Percentiles rank a stretch among this genome's conserved stretches.
Evolutionary conservation across 306 rosid genomes (phyloP).

Genomic region (Parietaria judaica): DNA sequence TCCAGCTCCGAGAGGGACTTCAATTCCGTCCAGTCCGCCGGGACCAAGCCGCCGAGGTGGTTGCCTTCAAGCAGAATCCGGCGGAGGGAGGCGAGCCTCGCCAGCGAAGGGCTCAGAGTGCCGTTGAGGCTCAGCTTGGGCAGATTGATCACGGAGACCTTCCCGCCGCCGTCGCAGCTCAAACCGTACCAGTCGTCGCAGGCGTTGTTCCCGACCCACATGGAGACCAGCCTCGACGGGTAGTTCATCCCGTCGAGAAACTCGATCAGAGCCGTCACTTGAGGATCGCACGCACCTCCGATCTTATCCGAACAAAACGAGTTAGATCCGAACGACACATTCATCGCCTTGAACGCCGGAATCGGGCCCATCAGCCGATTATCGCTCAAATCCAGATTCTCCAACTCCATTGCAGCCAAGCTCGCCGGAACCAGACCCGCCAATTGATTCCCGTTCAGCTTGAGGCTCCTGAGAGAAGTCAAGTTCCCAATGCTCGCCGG

Average conservation of each 20-base stretch:
- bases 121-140: conserved; percentile 57
- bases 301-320: conserved; percentile 44
- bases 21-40: conserved; percentile 65
- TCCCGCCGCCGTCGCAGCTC: conserved; percentile 33
- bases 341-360: conserved; percentile 52
- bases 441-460: conserved; percentile 65
- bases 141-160: conserved; percentile 58
- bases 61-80: conserved; percentile 53
- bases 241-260: conserved; percentile 59
- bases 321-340: conserved; percentile 22
- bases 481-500: conserved; percentile 62
- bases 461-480: conserved; percentile 52
- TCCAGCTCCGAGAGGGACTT: conserved; percentile 50
- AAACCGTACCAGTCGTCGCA: conserved; percentile 74
- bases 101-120: conserved; percentile 71
- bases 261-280: conserved; percentile 61
- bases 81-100: conserved; percentile 47
- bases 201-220: conserved; percentile 72
- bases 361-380: conserved; percentile 81
- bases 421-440: conserved; percentile 68
- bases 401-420: conserved; percentile 47
- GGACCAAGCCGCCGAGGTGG: conserved; percentile 52
- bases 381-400: conserved; percentile 55
- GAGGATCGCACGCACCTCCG: conserved; percentile 53
- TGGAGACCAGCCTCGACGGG: conserved; percentile 47